These are phyloP conservation scores for Pseudomonodictys pantanalensis DNA, from an alignment of 495 filamentous ascomycete species.

Conservation along the genomic window DNA sequence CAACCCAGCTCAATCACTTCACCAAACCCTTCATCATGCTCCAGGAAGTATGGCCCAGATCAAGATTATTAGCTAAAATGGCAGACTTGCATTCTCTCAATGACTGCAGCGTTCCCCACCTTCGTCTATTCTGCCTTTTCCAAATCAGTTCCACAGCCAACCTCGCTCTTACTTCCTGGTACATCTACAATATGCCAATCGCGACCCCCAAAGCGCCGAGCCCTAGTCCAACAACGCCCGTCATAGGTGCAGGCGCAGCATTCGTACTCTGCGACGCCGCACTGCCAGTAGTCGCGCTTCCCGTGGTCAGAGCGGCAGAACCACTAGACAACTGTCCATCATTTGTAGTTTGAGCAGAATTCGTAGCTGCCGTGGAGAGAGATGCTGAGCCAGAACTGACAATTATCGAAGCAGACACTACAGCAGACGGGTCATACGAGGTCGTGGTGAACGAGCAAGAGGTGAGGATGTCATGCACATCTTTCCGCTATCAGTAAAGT, in stretches of 20 bases:
- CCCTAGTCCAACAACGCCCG: not conserved
- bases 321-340: not conserved
- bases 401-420: not conserved
- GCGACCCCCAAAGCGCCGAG: not conserved
- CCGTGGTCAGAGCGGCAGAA: not conserved
- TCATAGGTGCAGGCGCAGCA: not conserved
- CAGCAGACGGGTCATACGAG: not conserved
- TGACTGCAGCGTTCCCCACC: no score
- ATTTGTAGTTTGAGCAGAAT: not conserved
- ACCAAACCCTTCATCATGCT: no score
- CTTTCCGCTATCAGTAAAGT: not conserved
- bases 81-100: no score
- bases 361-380: not conserved
- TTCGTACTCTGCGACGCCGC: not conserved
- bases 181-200: not conserved
- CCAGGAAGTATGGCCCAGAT: no score
- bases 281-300: not conserved
- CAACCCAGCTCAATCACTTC: no score
- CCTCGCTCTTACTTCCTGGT: not conserved
- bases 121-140: no score
- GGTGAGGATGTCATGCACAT: constrained; percentile 10
- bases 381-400: not conserved
- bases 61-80: no score
- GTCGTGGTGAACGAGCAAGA: constrained; percentile 14
- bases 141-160: no score